phyloP scores from a whole-genome alignment of 2,329 filamentous ascomycete species.

The Pestalotiopsis sp. region DNA sequence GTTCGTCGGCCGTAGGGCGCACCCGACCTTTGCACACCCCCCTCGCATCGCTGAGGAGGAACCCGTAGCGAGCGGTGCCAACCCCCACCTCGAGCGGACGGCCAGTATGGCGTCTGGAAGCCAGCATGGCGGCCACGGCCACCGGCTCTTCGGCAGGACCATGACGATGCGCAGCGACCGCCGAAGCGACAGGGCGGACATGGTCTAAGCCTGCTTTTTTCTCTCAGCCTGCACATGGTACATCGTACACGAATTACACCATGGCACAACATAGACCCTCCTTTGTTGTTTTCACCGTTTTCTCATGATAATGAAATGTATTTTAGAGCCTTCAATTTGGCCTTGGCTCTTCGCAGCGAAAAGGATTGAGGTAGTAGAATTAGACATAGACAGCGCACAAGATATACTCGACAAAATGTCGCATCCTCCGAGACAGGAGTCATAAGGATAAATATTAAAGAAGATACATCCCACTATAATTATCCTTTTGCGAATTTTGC shows the following conservation, averaged over 20 bases:
- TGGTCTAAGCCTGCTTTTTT: not conserved
- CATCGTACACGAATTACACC: not conserved
- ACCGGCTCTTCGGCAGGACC: slow-evolving; percentile 2
- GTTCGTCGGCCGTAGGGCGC: slow-evolving; percentile 42
- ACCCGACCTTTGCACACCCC: slow-evolving; percentile 21
- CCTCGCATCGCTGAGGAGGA: slow-evolving; percentile 27
- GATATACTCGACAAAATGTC: not conserved
- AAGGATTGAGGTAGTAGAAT: not conserved
- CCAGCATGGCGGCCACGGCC: not conserved
- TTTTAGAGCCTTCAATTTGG: not conserved
- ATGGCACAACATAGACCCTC: not conserved
- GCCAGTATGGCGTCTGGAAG: slow-evolving; percentile 7
- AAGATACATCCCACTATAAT: not conserved
- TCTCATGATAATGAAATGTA: slow-evolving; percentile 9
- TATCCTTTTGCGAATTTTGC: not conserved
- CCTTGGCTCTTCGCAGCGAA: not conserved
- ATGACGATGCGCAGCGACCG: not conserved
- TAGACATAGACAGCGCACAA: slow-evolving; percentile 5
- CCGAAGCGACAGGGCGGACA: not conserved
- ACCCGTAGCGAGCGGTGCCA: slow-evolving; percentile 29
- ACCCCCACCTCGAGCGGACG: slow-evolving; percentile 16
- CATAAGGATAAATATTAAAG: not conserved
- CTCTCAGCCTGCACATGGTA: not conserved
- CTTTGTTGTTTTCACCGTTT: not conserved
- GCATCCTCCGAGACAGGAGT: not conserved